Conservation (phyloP, 2,329 filamentous ascomycete species). For the Mycocentrospora acerina region DNA sequence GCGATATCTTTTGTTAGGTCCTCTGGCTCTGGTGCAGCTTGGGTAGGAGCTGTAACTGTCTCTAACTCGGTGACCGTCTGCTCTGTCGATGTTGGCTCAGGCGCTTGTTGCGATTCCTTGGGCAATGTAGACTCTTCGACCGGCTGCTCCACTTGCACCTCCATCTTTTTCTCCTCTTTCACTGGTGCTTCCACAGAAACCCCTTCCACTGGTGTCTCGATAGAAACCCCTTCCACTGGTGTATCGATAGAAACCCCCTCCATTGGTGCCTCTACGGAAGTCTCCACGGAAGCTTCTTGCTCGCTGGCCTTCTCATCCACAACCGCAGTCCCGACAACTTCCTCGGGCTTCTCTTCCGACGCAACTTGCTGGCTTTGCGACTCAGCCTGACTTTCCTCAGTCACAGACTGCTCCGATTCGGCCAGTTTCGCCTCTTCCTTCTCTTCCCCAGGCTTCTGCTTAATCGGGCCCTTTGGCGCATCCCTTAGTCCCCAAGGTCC, state of each 20-base stretch:
- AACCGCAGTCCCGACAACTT: no score
- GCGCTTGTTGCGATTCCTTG: constrained; percentile 4
- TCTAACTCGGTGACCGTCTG: constrained; percentile 8
- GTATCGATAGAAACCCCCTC: no score
- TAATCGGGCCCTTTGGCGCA: constrained; percentile 73
- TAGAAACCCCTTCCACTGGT: no score
- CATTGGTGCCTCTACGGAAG: no score
- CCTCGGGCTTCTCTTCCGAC: constrained; percentile 10
- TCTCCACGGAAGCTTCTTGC: neutral
- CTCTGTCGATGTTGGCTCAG: constrained; percentile 4
- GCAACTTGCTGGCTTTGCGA: constrained; percentile 4
- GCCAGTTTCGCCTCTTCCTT: constrained; percentile 16
- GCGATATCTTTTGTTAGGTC: constrained; percentile 19
- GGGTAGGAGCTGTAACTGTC: constrained; percentile 4
- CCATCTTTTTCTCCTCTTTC: constrained; percentile 1
- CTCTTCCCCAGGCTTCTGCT: constrained; percentile 54
- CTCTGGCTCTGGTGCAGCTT: constrained; percentile 1
- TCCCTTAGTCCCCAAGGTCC: constrained; percentile 83
- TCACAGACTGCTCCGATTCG: constrained; percentile 9
- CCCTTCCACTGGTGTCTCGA: no score
- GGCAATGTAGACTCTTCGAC: constrained; percentile 9
- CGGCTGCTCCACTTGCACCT: constrained; percentile 11
- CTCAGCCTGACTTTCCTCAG: constrained; percentile 2
- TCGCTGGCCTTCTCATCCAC: neutral
- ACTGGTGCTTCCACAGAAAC: no score